These are phyloP conservation scores for Leptomonas pyrrhocoris DNA, from an alignment of 208 protist genomes.

Conservation along the genomic window DNA sequence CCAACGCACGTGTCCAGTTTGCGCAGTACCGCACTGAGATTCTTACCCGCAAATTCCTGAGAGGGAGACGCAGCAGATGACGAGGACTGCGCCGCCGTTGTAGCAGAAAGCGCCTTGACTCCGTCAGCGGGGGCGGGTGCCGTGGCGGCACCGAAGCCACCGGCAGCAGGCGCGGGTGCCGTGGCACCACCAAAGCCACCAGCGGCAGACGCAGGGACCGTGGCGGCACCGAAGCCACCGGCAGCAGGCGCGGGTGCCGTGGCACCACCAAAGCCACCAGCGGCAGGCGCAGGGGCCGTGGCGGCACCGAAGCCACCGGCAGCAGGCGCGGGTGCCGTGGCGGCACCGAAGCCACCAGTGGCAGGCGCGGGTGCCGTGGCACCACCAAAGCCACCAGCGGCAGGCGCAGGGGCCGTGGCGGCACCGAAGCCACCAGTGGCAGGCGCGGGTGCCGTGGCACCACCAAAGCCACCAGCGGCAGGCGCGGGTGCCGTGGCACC, in stretches of 20 bases:
- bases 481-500: constrained; percentile 25
- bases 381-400: constrained; percentile 15
- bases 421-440: constrained; percentile 8
- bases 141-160: constrained; percentile 21
- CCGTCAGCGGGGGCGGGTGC: constrained; percentile 26
- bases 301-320: constrained; percentile 14
- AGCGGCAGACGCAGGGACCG: constrained; percentile 26
- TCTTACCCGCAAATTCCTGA: constrained; percentile 60
- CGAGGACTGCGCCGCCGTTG: constrained; percentile 16
- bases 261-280: constrained; percentile 18
- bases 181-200: no score
- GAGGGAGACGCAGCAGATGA: constrained; percentile 38
- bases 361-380: constrained; percentile 26
- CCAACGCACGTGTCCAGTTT: constrained; percentile 59
- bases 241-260: constrained; percentile 27
- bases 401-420: background rate
- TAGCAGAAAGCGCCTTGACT: constrained; percentile 21
- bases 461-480: constrained; percentile 24
- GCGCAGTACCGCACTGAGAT: constrained; percentile 51
- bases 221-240: constrained; percentile 11
- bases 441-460: constrained; percentile 9
- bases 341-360: constrained; percentile 8
- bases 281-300: no score
- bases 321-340: constrained; percentile 26
- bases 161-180: no score